These are phyloP conservation scores for Leishmania mexicana DNA, from an alignment of 208 protist genomes.

Conservation along the genomic window DNA sequence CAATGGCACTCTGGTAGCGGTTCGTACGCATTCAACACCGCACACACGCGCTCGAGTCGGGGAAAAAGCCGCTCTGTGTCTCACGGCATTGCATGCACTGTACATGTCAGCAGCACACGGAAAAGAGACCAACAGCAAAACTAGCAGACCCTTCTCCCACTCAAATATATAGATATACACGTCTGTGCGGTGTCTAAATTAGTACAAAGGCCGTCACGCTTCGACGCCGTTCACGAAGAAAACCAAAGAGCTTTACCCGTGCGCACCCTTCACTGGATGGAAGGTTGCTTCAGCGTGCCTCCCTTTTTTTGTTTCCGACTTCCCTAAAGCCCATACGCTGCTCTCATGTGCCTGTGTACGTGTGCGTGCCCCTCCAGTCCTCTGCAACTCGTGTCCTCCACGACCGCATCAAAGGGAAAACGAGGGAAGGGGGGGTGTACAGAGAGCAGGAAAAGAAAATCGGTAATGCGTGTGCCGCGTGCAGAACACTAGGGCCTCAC, in stretches of 20 bases:
- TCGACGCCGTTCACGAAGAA: neutral
- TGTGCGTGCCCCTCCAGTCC: neutral
- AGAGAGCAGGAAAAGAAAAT: neutral
- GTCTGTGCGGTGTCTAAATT: neutral
- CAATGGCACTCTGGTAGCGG: too few species aligned
- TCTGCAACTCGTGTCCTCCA: conserved; percentile 6
- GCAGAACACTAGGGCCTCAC: neutral
- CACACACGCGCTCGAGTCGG: neutral
- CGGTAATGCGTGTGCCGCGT: neutral
- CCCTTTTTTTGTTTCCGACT: neutral
- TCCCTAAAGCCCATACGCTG: neutral
- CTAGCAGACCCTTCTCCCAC: neutral
- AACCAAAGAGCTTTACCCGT: neutral
- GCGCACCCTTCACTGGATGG: neutral
- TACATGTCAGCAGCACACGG: neutral
- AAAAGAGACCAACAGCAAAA: neutral
- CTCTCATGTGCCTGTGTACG: neutral
- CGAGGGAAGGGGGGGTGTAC: neutral
- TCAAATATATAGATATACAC: conserved; percentile 1
- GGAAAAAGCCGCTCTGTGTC: neutral
- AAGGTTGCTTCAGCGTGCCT: neutral
- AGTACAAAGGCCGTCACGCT: neutral
- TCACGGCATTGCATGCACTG: neutral
- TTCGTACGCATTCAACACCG: neutral
- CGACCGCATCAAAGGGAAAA: neutral